Base-by-base conservation (phyloP, 1,139 yeast genomes). In the Hyphopichia pseudoburtonii region DNA sequence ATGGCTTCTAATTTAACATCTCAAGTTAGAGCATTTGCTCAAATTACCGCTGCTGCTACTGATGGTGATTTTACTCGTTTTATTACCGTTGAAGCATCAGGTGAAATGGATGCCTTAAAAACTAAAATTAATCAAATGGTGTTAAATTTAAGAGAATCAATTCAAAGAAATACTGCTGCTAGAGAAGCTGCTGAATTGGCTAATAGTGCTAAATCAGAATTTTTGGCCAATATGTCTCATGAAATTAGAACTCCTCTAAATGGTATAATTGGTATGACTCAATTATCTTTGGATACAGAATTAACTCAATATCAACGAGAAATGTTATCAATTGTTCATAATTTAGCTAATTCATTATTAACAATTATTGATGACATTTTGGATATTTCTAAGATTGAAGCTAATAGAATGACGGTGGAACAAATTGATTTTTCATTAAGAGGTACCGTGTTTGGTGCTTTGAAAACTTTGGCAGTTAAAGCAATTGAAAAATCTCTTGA, bases 101-200 rank as follows among this genome's bases (percentile, higher is more conserved):
- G 96, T 60, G 96, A 87, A 68, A 87, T 87, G 95, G 95, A 86
- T 61, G 95, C 95, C 0, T 74, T 87, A 56, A 87, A 87, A 59
- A 86, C 95, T 0, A 87, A 87, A 60, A 87, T 87, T 57, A 87
- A 87, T 62, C 95, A 86, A 69, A 87, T 87, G 96, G 95, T 87
- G 57, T 74, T 85, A 47, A 86, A 86, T 55, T 70, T 87, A 53
- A 76, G 95, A 60, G 96, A 87, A 57, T 84, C 94, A 2, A 86
- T 87, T 60, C 95, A 87, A 62, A 79, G 95, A 60, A 87, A 86
- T 55, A 86, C 96, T 0, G 94, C 92, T 7, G 96, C 96, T 1
- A 80, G 95, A 64, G 95, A 87, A 61, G 96, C 95, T 27, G 96
- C 96, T 30, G 95, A 87, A 55, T 71, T 86, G 54, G 95, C 95